Base-by-base conservation (phyloP, 1,284 basidiomycete species). In the Ustilago vetiveriae region DNA sequence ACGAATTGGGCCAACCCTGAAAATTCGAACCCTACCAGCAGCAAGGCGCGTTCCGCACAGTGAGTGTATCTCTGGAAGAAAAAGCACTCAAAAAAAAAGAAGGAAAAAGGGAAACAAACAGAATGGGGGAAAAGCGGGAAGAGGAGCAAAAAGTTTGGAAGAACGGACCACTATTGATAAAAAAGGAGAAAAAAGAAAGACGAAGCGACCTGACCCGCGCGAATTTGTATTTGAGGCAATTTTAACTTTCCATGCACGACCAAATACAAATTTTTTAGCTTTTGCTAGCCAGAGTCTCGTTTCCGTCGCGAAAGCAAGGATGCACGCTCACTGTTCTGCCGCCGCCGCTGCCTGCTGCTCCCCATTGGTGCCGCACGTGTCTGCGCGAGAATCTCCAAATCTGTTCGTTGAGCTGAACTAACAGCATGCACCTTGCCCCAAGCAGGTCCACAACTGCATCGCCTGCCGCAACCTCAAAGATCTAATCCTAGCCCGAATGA, bases 101-200 rank as follows among this genome's bases (percentile, higher is more conserved):
- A 24, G 19, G 14, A 48, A 43, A 47, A 42, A 42, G n/a, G n/a
- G n/a, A 47, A 24, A 63, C 36, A 43, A 26, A 39, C 37, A 50
- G 43, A 45, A 43, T 24, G 29, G 17, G 22, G 19, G 14, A 48
- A 43, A 47, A 42, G n/a, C n/a, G n/a, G n/a, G n/a, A n/a, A n/a
- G n/a, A n/a, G n/a, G n/a, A 44, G 24, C 26, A n/a, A 22, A 60
- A 56, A 57, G 27, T 43, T 53, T 57, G 44, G 54, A 57, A 64
- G 45, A 64, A 63, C 32, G 24, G 46, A 35, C 50, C 50, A 43
- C 22, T 33, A 36, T 35, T n/a, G n/a, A n/a, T n/a, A n/a, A n/a
- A n/a, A n/a, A n/a, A n/a, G n/a, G n/a, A n/a, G n/a, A n/a, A 21
- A 17, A 30, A 33, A 24, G 44, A 7, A 26, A 32, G 44, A 13